Evolutionary conservation across 208 protist species (phyloP).

Genomic region (Acanthamoeba castellanii): DNA sequence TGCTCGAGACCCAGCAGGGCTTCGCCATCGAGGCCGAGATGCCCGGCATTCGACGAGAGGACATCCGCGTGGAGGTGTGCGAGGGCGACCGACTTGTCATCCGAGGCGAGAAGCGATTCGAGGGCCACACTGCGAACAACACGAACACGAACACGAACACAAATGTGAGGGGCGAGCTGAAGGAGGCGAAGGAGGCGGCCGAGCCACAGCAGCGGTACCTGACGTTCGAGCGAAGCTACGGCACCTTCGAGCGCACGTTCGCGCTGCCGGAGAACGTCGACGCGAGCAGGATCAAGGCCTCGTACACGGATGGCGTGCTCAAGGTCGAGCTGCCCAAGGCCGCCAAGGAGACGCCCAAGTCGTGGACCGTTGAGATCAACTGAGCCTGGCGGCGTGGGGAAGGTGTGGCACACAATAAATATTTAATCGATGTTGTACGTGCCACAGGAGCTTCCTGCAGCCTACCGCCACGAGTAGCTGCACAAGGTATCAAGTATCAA

Average conservation of each 20-base stretch:
- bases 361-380: background rate
- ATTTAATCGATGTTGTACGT: background rate
- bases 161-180: background rate
- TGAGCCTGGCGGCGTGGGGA: background rate
- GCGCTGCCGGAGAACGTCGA: constrained; percentile 65
- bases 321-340: constrained; percentile 69
- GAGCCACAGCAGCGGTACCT: constrained; percentile 14
- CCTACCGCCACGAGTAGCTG: too few relatives aligned
- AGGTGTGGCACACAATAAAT: background rate
- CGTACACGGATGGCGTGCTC: constrained; percentile 72
- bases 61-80: constrained; percentile 26
- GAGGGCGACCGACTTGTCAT: constrained; percentile 28
- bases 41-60: constrained; percentile 20
- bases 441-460: too few relatives aligned
- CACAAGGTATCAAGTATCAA: background rate
- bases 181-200: constrained; percentile 9
- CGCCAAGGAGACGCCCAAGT: constrained; percentile 26
- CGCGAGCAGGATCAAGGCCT: constrained; percentile 37
- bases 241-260: constrained; percentile 64
- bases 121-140: background rate
- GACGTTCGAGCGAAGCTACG: constrained; percentile 52
- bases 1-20: constrained; percentile 21
- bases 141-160: background rate
- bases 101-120: constrained; percentile 24
- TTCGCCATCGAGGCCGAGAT: constrained; percentile 30